Conservation (phyloP, 1,284 basidiomycete species). For the Melampsora americana region DNA sequence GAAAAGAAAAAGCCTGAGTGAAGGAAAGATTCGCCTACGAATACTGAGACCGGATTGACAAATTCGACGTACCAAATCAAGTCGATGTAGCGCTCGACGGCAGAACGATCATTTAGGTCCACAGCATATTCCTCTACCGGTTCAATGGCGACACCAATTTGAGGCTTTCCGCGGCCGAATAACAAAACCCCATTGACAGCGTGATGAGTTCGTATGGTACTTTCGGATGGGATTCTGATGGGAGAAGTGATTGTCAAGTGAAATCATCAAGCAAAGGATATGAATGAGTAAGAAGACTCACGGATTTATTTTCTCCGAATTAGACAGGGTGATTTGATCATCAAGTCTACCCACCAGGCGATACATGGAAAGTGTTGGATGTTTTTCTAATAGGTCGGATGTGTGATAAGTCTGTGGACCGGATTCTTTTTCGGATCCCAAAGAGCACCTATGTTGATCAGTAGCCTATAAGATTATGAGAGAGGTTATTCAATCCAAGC, state of each 20-base stretch:
- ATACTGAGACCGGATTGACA: background rate
- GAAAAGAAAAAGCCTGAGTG: background rate
- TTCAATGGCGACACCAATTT: constrained; percentile 1
- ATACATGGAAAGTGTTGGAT: constrained; percentile 3
- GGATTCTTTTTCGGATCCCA: background rate
- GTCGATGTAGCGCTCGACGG: constrained; percentile 7
- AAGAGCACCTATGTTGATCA: background rate
- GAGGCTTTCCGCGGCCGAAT: constrained; percentile 10
- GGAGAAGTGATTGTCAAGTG: too few relatives aligned
- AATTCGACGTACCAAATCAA: background rate
- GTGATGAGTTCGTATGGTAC: background rate
- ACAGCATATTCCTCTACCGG: background rate
- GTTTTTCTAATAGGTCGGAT: background rate
- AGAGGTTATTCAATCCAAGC: too few relatives aligned
- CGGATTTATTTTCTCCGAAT: constrained; percentile 18
- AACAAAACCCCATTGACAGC: background rate
- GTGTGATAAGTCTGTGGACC: constrained; percentile 1
- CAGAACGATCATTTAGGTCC: background rate
- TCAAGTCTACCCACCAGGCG: constrained; percentile 1
- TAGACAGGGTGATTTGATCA: constrained; percentile 6
- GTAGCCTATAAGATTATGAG: background rate
- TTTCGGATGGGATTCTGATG: background rate
- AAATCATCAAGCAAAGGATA: background rate
- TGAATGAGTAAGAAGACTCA: background rate
- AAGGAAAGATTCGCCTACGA: background rate